Base-by-base conservation (phyloP, 2,329 filamentous ascomycete species). In the Acephala macrosclerotiorum region DNA sequence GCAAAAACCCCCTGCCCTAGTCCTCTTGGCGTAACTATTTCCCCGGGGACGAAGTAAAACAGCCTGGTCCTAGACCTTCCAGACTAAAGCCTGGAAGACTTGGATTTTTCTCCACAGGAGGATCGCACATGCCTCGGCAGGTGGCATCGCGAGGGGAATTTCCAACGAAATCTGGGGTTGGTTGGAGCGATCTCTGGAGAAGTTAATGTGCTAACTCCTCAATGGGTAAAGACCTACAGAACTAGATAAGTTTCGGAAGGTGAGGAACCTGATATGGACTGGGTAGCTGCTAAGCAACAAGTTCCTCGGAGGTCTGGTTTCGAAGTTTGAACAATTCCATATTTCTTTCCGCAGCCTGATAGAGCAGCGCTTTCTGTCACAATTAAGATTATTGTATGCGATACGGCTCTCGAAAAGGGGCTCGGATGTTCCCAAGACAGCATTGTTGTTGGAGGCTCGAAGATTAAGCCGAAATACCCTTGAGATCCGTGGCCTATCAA, bases 251-350 rank as follows among this genome's bases (percentile, higher is more conserved):
- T 11, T 18, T 29, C 49, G n/a, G 12, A 26, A 53, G 14, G 14
- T 1, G 14, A 11, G 25, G 12, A 22, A 18, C 18, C 14, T 9
- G 22, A 18, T 53, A 14, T 33, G 25, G 49, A 22, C 12, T n/a
- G 45, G 38, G n/a, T 25, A 14, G 6, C n/a, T 25, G 20, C 26
- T 33, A 53, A 53, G 49, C 25, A 26, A 18, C 14, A 53, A 53
- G 49, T 33, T 53, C 49, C 49, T 53, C 26, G 22, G 26, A 51
- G 47, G n/a, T 18, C n/a, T 53, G 49, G 12, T 53, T 53, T 33
- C 25, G 45, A 20, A 22, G 18, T n/a, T n/a, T 33, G 49, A 53
- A 33, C 25, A 55, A 55, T 22, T 11, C 51, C 26, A 36, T 29
- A 26, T 55, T 33, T 35, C 14, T 55, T 33, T 55, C 35, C 51